Conservation (phyloP, 768 basidiomycete species). For the Leccinum subgranulosum region DNA sequence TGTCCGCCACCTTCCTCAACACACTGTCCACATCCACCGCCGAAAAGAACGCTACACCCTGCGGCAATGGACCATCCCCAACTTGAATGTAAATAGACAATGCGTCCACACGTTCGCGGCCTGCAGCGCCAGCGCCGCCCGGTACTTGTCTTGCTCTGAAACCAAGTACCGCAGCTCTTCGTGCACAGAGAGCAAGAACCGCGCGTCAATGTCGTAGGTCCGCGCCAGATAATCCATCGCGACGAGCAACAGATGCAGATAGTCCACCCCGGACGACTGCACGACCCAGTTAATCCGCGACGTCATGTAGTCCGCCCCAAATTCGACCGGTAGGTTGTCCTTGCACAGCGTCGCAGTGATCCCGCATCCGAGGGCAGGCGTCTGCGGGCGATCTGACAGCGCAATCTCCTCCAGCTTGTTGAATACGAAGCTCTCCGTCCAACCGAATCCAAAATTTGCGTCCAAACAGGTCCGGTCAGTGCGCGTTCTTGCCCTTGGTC, state of each 20-base stretch:
- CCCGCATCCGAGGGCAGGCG: slow-evolving; percentile 94
- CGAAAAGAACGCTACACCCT: slow-evolving; percentile 95
- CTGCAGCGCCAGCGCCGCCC: slow-evolving; percentile 86
- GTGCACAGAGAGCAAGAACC: slow-evolving; percentile 95
- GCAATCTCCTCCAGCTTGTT: slow-evolving; percentile 98
- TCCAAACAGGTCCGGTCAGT: too few species aligned
- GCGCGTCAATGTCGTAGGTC: slow-evolving; percentile 80
- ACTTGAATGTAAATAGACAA: slow-evolving; percentile 80
- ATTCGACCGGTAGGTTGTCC: slow-evolving; percentile 76
- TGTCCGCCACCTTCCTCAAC: slow-evolving; percentile 91
- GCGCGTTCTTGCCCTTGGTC: too few species aligned
- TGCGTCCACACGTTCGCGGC: slow-evolving; percentile 96
- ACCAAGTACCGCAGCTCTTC: slow-evolving; percentile 96
- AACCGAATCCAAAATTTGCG: too few species aligned
- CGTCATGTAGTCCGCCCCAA: slow-evolving; percentile 88
- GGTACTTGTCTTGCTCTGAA: slow-evolving; percentile 80
- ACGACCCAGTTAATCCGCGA: slow-evolving; percentile 99
- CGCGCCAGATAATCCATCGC: slow-evolving; percentile 86
- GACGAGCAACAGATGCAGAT: slow-evolving; percentile 95
- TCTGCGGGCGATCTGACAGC: slow-evolving; percentile 77
- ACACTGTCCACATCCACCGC: slow-evolving; percentile 94
- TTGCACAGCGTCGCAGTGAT: slow-evolving; percentile 92
- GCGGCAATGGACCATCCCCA: too few species aligned
- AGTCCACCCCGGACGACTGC: slow-evolving; percentile 96
- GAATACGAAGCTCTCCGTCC: not conserved